phyloP scores from a whole-genome alignment of 257 asterid species.

The Ajuga chamaepitys region DNA sequence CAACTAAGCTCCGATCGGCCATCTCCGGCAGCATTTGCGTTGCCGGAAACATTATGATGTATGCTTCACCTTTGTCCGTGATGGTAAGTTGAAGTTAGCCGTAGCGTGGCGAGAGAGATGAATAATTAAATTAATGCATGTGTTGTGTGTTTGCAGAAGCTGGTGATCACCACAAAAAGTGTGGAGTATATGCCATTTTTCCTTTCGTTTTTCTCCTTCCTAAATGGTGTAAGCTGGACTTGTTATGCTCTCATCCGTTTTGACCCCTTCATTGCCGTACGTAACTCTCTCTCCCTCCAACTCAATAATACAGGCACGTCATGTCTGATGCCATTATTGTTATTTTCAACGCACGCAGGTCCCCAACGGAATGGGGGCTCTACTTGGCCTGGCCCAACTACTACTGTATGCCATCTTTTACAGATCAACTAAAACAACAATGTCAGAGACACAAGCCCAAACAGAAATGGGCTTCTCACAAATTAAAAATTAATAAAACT shows the following conservation, averaged over 20 bases:
- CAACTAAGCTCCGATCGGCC: conserved; percentile 42
- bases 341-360: conserved; percentile 17
- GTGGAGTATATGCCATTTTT: conserved; percentile 93
- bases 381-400: conserved; percentile 51
- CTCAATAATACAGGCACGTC: neutral
- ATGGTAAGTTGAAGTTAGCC: no score
- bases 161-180: conserved; percentile 72
- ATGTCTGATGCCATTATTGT: no score
- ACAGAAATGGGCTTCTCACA: conserved; percentile 26
- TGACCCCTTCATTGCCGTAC: conserved; percentile 72
- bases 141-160: conserved; percentile 36
- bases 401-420: conserved; percentile 44
- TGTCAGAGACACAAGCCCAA: conserved; percentile 1
- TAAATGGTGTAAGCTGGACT: conserved; percentile 83
- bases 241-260: conserved; percentile 60
- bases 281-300: neutral
- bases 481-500: no score
- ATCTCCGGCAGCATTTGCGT: conserved; percentile 73
- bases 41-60: conserved; percentile 72
- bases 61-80: conserved; percentile 69
- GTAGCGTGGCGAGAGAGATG: no score
- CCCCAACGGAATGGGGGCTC: conserved; percentile 49
- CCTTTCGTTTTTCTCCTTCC: conserved; percentile 66
- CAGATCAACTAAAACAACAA: conserved; percentile 37
- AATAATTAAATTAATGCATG: no score